These are phyloP conservation scores for Clonostachys sp. DNA, from an alignment of 2,329 filamentous ascomycete genomes.

Conservation along the genomic window DNA sequence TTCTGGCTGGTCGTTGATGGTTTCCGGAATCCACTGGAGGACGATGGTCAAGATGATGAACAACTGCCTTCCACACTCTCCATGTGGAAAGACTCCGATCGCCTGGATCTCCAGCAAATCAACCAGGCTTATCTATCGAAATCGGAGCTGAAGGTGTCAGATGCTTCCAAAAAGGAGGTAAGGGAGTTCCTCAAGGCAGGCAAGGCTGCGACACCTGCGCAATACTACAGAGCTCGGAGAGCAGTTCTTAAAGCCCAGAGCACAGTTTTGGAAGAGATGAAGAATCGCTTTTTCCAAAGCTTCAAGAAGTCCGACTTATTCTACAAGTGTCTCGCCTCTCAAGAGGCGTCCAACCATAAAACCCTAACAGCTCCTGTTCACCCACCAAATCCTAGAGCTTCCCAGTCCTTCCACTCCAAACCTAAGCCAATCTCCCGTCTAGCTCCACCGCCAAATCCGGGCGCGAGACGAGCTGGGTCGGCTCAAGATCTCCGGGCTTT, in stretches of 20 bases:
- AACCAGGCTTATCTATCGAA: conserved; percentile 83
- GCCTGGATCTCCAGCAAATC: conserved; percentile 85
- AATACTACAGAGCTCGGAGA: conserved; percentile 79
- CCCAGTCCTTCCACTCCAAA: conserved; percentile 35
- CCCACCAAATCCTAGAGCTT: conserved; percentile 15
- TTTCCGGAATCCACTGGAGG: conserved; percentile 88
- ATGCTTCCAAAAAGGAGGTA: conserved; percentile 65
- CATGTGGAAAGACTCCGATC: conserved; percentile 78
- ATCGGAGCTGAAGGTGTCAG: conserved; percentile 73
- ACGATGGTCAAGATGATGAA: conserved; percentile 62
- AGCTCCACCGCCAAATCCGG: conserved; percentile 28
- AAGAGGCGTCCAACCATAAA: conserved; percentile 56
- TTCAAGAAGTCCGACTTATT: conserved; percentile 94
- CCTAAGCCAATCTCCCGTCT: conserved; percentile 38
- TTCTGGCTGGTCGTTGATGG: conserved; percentile 99
- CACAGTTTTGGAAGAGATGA: conserved; percentile 77
- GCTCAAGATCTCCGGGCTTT: conserved; percentile 38
- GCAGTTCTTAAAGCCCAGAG: conserved; percentile 82
- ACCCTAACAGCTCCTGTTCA: conserved; percentile 5
- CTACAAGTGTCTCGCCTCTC: conserved; percentile 91
- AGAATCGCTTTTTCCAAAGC: conserved; percentile 70
- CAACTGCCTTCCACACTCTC: conserved; percentile 57
- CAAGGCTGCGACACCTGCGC: conserved; percentile 67
- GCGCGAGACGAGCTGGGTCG: conserved; percentile 38
- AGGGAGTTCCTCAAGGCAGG: conserved; percentile 76